Percentiles rank a stretch among this genome's conserved stretches.
Conservation (phyloP, 352 stramenopile genomes). For the Phytophthora citricola region DNA sequence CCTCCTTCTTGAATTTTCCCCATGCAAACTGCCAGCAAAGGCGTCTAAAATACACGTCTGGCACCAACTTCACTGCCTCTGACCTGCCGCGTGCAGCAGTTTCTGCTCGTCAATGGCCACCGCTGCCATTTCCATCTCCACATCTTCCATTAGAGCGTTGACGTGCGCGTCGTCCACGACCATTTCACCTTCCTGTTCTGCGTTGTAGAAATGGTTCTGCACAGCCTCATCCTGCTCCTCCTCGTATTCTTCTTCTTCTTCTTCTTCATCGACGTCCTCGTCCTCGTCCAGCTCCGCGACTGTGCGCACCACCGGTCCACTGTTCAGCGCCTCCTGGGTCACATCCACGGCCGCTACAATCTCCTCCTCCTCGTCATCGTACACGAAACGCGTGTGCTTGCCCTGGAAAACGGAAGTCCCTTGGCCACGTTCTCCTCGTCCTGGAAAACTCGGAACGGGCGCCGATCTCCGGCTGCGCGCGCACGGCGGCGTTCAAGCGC, state of each 20-base stretch:
- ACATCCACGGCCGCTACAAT: slow-evolving; percentile 74
- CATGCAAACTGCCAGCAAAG: neutral
- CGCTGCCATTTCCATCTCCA: slow-evolving; percentile 75
- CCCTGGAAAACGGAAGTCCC: slow-evolving; percentile 80
- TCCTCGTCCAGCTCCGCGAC: slow-evolving; percentile 66
- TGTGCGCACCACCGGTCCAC: slow-evolving; percentile 63
- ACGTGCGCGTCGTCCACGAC: slow-evolving; percentile 49
- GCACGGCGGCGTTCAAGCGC: slow-evolving; percentile 69
- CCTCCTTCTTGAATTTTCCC: neutral
- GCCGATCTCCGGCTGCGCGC: slow-evolving; percentile 53
- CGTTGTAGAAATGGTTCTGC: slow-evolving; percentile 51
- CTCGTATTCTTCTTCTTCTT: slow-evolving; percentile 40
- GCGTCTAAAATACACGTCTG: slow-evolving; percentile 37
- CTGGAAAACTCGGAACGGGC: slow-evolving; percentile 67
- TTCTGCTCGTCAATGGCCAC: slow-evolving; percentile 57
- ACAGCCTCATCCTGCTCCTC: slow-evolving; percentile 33
- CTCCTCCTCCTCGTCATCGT: slow-evolving; percentile 75
- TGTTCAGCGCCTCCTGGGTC: slow-evolving; percentile 57
- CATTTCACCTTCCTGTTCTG: slow-evolving; percentile 23
- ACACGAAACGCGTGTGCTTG: slow-evolving; percentile 83
- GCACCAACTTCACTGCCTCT: slow-evolving; percentile 18
- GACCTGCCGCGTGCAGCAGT: slow-evolving; percentile 34
- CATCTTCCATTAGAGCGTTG: slow-evolving; percentile 61
- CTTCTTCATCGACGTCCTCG: slow-evolving; percentile 42
- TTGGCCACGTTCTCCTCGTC: slow-evolving; percentile 60